Evolutionary conservation across 768 basidiomycete species (phyloP), one percentile per base, ranked within the genome.

Genomic region (Roridomyces roridus): DNA sequence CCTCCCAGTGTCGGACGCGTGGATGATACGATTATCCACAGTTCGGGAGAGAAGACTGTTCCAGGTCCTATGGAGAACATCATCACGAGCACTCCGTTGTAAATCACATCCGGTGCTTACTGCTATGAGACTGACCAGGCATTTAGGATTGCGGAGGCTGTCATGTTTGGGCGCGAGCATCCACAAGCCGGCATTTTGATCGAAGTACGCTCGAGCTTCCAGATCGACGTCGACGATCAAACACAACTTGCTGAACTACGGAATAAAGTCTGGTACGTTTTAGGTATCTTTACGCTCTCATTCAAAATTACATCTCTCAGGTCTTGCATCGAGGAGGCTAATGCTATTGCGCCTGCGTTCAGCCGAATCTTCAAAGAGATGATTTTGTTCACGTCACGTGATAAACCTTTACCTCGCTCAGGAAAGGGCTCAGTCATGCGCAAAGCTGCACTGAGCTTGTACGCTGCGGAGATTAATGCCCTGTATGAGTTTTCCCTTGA

Each of bases 301-400:
- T n/a, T n/a, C n/a, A n/a, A n/a, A n/a, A n/a, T n/a, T n/a, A n/a
- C n/a, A n/a, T n/a, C n/a, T 21, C 6, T 6, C 21, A 75, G 69
- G 68, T 62, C 49, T 4, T 50, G 56, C 8, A 67, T 74, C 17
- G 74, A 72, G 24, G 66, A 71, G 18, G 74, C 74, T 8, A 77
- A 75, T 52, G 61, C 46, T 25, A 58, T 59, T 5, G 69, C 69
- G 2, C 73, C 76, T 0, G 28, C 60, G 2, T 75, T 70, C 35
- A 73, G 72, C 42, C 65, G 73, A 10, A 69, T 76, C 7, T 75
- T 76, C 57, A 74, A 74, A 37, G 72, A 80, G 56, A 75, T 79
- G 74, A 74, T 81, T 26, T 20, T 80, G 37, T 68, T 77, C 12
- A 68, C 77, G 0, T 55, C 63, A 17, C 63, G 65, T 3, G 66